Evolutionary conservation across 805 yeast genomes (phyloP), one percentile per base, ranked within the genome.

Genomic region (Lachancea mirantina): DNA sequence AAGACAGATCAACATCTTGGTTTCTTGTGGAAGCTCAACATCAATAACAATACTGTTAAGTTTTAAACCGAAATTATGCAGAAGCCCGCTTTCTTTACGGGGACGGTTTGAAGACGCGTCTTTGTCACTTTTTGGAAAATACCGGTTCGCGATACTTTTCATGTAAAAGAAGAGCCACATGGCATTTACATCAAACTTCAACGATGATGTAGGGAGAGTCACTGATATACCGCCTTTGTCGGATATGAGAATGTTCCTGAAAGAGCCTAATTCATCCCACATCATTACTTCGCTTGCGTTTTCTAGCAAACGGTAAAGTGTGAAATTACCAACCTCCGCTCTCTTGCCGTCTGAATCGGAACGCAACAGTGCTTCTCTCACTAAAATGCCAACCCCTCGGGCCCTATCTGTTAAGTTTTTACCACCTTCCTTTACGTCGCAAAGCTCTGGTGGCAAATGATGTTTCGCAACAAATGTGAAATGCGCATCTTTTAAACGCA

Each of bases 121-220:
- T 8, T 5, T 10, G 19, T 22, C 14, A 6, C 16, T 10, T 10
- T 14, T 19, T 8, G 13, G 14, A 8, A 32, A 11, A 32, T 45
- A 43, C 21, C 31, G 25, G 6, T 11, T 27, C 9, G 34, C 27
- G 7, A 52, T 41, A 21, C 43, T 42, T 27, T 18, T 38, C 11
- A 49, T 19, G 23, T 43, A 52, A 30, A 44, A 49, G 3, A 23
- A 13, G 8, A 52, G 28, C 61, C 57, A 55, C n/a, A 55, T 39
- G 4, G 49, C n/a, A 35, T 47, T 49, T 6, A 54, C 47, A 36
- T 55, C 62, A 15, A 57, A 29, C 19, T 46, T 47, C 3, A 50
- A n/a, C n/a, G n/a, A n/a, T n/a, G n/a, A n/a, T n/a, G n/a, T n/a
- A n/a, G n/a, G n/a, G n/a, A n/a, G n/a, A n/a, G n/a, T n/a, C n/a